Conservation (phyloP, 805 yeast species). For the Candida maesae region DNA sequence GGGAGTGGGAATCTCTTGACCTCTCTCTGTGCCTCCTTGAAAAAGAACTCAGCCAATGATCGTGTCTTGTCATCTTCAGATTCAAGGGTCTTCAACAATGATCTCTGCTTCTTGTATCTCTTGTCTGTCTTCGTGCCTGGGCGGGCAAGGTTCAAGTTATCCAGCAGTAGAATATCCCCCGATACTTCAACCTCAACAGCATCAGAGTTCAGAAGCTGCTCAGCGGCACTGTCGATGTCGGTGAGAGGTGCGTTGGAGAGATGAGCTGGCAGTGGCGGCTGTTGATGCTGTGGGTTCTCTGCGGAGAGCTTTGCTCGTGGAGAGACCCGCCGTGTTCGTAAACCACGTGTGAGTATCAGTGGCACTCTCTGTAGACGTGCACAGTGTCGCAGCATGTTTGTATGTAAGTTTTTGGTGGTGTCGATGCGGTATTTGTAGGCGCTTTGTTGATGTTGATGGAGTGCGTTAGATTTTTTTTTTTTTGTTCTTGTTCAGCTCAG, state of each 20-base stretch:
- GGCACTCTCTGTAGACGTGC: neutral
- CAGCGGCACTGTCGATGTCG: conserved; percentile 4
- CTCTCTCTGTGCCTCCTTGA: conserved; percentile 12
- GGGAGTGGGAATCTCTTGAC: conserved; percentile 15
- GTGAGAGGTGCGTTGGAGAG: neutral
- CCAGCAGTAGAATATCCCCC: conserved; percentile 16
- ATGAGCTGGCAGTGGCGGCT: no score
- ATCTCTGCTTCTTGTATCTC: conserved; percentile 16
- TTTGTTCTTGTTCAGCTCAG: neutral
- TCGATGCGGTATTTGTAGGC: no score
- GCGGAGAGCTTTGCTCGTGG: neutral
- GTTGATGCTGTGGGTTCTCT: neutral
- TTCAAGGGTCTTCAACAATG: conserved; percentile 3
- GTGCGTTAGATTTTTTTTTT: neutral
- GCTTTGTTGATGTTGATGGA: neutral
- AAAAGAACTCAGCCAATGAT: conserved; percentile 13
- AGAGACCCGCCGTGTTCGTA: neutral
- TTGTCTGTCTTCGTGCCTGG: conserved; percentile 22
- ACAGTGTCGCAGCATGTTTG: neutral
- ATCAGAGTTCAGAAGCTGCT: neutral
- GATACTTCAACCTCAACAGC: conserved; percentile 9
- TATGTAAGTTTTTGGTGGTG: neutral
- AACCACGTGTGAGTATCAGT: neutral
- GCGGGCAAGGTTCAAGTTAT: conserved; percentile 18
- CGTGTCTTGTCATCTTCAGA: conserved; percentile 14